phyloP scores from a whole-genome alignment of 176 grass and related monocot species.

The Eragrostis nindensis region DNA sequence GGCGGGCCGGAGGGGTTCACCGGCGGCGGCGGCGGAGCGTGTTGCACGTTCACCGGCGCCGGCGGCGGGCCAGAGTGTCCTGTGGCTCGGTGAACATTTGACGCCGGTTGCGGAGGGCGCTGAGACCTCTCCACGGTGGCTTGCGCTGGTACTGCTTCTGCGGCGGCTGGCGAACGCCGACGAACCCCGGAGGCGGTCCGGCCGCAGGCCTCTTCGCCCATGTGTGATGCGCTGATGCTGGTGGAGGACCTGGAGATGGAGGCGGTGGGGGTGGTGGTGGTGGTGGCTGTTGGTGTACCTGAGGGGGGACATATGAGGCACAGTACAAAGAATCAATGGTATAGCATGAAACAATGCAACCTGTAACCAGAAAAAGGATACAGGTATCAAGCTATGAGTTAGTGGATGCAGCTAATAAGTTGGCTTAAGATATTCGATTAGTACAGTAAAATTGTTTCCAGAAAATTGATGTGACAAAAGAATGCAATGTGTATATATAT shows the following conservation, averaged over 20 bases:
- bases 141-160: conserved; percentile 5
- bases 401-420: no score
- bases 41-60: neutral
- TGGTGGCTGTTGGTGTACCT: neutral
- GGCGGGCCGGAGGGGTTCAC: no score
- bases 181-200: conserved; percentile 15
- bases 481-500: no score
- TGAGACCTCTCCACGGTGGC: neutral
- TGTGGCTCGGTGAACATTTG: no score
- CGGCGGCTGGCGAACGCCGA: neutral
- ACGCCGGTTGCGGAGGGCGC: neutral
- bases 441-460: no score
- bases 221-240: neutral
- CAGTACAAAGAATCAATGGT: no score
- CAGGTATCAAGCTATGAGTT: no score
- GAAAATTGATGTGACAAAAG: no score
- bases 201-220: conserved; percentile 11
- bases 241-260: neutral
- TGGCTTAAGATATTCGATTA: no score
- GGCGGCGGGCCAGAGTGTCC: neutral
- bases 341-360: no score
- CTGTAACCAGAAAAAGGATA: no score
- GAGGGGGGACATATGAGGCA: no score
- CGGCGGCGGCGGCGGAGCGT: neutral
- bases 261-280: neutral